Conservation (phyloP, 345 rosid genomes). For the Ceriops tagal region DNA sequence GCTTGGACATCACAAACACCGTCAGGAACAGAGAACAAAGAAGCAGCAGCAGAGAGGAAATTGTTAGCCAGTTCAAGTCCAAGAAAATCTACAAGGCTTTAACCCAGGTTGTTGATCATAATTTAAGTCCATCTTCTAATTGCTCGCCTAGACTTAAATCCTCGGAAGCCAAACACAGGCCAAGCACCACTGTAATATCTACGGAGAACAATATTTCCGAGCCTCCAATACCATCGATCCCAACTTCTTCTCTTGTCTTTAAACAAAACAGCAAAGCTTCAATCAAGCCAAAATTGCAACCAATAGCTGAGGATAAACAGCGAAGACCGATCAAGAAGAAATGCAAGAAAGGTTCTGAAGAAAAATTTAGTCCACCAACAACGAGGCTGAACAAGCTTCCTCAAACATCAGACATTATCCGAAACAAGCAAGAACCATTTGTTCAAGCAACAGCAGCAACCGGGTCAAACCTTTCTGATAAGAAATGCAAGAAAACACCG, state of each 20-base stretch:
- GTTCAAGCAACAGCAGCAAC: slow-evolving; percentile 38
- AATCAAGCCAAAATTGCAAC: background rate
- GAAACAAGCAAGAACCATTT: slow-evolving; percentile 63
- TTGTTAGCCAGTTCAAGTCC: slow-evolving; percentile 31
- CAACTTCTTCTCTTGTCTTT: slow-evolving; percentile 1
- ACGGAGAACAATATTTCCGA: slow-evolving; percentile 21
- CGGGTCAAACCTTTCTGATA: slow-evolving; percentile 45
- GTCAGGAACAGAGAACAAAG: slow-evolving; percentile 40
- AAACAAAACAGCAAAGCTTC: slow-evolving; percentile 19
- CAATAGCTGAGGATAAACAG: background rate
- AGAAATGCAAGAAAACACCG: slow-evolving; percentile 55
- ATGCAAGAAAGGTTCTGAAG: slow-evolving; percentile 19
- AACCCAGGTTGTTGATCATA: slow-evolving; percentile 15
- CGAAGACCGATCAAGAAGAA: slow-evolving; percentile 25
- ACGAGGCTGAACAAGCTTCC: slow-evolving; percentile 37
- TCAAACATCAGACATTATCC: slow-evolving; percentile 32
- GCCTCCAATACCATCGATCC: slow-evolving; percentile 19
- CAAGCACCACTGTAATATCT: slow-evolving; percentile 3
- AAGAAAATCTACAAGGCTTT: slow-evolving; percentile 46
- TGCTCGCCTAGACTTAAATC: slow-evolving; percentile 54
- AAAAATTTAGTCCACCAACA: slow-evolving; percentile 15
- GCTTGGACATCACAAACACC: slow-evolving; percentile 76
- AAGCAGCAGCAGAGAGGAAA: slow-evolving; percentile 33
- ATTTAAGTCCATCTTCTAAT: slow-evolving; percentile 35
- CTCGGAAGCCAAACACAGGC: slow-evolving; percentile 39